These are phyloP conservation scores for Solanum rostratum DNA, from an alignment of 257 asterid genomes.

Conservation along the genomic window DNA sequence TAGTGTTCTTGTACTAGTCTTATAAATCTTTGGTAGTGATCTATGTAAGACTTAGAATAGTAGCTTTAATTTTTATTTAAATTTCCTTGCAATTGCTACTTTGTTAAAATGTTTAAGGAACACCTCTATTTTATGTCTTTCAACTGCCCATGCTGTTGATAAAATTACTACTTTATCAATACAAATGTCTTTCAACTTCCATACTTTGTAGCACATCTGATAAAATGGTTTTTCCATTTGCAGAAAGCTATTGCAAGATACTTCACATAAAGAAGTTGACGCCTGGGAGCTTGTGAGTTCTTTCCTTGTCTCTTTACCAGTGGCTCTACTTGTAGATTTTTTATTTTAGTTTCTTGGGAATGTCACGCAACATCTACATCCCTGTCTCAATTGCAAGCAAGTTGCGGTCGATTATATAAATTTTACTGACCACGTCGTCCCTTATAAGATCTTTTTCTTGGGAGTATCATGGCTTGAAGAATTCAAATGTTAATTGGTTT, in stretches of 20 bases:
- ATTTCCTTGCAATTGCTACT: background rate
- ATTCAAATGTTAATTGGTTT: background rate
- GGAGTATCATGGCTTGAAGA: background rate
- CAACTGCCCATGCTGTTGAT: background rate
- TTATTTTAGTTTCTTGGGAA: background rate
- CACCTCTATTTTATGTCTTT: background rate
- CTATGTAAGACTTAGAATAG: background rate
- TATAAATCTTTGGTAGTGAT: background rate
- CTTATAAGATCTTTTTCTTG: background rate
- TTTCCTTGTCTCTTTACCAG: background rate
- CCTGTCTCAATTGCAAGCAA: background rate
- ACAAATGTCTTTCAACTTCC: background rate
- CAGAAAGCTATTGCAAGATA: conserved; percentile 47
- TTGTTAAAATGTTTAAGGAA: background rate
- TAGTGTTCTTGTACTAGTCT: background rate
- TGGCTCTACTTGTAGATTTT: background rate
- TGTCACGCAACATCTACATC: background rate
- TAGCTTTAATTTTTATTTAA: background rate
- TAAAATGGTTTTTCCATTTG: background rate
- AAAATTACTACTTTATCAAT: background rate
- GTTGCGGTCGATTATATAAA: background rate
- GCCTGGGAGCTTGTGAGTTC: conserved; percentile 76
- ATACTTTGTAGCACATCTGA: background rate
- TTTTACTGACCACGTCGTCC: background rate
- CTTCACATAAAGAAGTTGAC: conserved; percentile 30